A percentile compares a stretch with the other conserved stretches of the same genome.
Evolutionary conservation across 345 rosid species (phyloP).

Genomic region (Durio zibethinus): DNA sequence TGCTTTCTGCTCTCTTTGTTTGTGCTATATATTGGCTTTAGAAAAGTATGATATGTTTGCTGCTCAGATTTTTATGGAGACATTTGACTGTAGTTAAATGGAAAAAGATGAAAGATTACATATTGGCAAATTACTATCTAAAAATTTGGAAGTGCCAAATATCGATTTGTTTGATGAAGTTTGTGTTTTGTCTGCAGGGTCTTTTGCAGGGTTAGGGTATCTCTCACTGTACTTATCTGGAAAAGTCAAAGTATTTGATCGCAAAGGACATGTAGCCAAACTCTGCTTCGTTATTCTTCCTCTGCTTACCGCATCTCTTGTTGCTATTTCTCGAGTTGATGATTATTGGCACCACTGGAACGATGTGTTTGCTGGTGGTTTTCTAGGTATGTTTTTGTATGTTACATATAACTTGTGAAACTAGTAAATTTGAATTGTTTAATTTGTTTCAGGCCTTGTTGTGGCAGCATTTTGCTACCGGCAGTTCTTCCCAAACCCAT

Average conservation of each 20-base stretch:
- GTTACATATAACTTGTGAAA: not conserved
- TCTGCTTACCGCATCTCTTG: constrained; percentile 63
- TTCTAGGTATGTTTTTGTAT: constrained; percentile 39
- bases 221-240: constrained; percentile 74
- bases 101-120: too few relatives aligned
- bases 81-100: not conserved
- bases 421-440: not conserved
- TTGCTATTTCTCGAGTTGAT: constrained; percentile 77
- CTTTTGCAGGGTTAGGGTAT: constrained; percentile 78
- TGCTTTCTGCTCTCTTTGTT: not conserved
- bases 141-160: not conserved
- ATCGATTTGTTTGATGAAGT: not conserved
- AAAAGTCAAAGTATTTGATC: constrained; percentile 62
- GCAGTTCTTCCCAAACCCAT: constrained; percentile 63
- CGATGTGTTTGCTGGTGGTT: constrained; percentile 75
- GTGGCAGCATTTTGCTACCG: constrained; percentile 57
- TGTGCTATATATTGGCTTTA: not conserved
- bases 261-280: constrained; percentile 72
- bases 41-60: too few relatives aligned
- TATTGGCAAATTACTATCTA: not conserved
- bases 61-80: not conserved
- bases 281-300: constrained; percentile 66
- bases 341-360: constrained; percentile 94
- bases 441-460: constrained; percentile 35
- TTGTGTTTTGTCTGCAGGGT: constrained; percentile 43